Conservation (phyloP, 495 filamentous ascomycete genomes). For the Penicillium canariense region DNA sequence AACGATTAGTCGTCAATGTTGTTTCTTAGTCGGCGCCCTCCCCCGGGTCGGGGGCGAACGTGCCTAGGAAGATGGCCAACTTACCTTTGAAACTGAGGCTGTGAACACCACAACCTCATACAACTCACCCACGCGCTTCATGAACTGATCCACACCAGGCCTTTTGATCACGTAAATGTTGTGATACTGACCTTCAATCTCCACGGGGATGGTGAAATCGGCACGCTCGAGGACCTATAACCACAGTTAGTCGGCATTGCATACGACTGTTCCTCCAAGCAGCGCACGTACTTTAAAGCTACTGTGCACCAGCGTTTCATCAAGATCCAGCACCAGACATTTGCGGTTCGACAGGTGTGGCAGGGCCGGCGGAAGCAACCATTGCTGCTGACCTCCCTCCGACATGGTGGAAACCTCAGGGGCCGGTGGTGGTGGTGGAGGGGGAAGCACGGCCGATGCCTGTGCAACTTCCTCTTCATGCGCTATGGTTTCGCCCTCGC, state of each 20-base stretch:
- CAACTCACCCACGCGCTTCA: conserved; percentile 96
- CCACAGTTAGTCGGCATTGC: conserved; percentile 10
- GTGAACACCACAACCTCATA: conserved; percentile 99
- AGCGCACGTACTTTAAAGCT: conserved; percentile 82
- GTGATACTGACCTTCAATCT: conserved; percentile 98
- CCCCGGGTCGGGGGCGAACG: background rate
- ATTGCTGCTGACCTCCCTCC: conserved; percentile 55
- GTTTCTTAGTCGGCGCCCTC: conserved; percentile 1
- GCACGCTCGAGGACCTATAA: conserved; percentile 90
- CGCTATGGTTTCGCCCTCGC: conserved; percentile 16
- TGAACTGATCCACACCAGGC: conserved; percentile 95
- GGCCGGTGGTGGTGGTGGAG: conserved; percentile 56
- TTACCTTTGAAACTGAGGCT: conserved; percentile 95
- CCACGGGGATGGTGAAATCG: conserved; percentile 98
- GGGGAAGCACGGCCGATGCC: conserved; percentile 48
- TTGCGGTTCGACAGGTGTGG: conserved; percentile 82
- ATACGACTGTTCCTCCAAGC: background rate
- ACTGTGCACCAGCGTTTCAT: conserved; percentile 98
- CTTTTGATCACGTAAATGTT: conserved; percentile 99
- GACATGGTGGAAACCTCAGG: conserved; percentile 28
- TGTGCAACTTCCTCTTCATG: conserved; percentile 36
- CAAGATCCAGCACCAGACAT: conserved; percentile 91
- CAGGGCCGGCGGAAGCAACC: conserved; percentile 73
- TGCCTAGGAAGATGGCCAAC: conserved; percentile 12
- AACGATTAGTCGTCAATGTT: conserved; percentile 7